Evolutionary conservation across 1,139 yeast species (phyloP), one percentile per base, ranked within the genome.

Genomic region (Hyphopichia burtonii): DNA sequence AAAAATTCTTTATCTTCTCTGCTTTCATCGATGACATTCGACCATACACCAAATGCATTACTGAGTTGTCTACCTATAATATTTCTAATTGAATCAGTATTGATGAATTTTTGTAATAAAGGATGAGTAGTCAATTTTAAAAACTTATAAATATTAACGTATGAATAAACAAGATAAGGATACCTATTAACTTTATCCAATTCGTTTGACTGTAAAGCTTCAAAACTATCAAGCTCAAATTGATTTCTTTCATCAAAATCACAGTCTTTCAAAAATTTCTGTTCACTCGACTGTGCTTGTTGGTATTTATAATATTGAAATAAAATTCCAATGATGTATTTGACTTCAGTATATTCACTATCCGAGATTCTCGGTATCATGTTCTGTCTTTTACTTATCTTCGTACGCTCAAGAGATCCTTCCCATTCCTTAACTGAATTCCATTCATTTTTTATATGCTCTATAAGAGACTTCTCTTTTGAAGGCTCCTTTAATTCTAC

Each of bases 11-110:
- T 72, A 37, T 79, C 81, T 38, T 67, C 77, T 31, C 39, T 37
- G 12, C 63, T 50, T 48, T 68, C 56, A 37, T 56, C 52, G 1
- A 59, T 54, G 3, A 61, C 51, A 3, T 59, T 53, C 36, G 85
- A 81, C 88, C 91, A 83, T 16, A 83, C 80, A 0, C 90, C 90
- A 61, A 84, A 84, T 0, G 90, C 84, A 55, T 84, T 84, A n/a
- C 86, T 84, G 31, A 83, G 74, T 47, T 82, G 86, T 32, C 75
- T 66, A 2, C 90, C 90, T 37, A 82, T 66, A 4, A 80, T 71
- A 8, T 65, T 60, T 38, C 88, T 65, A 18, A 83, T 61, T 3
- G 51, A 50, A 3, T 58, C 56, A 1, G 76, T 61, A 2, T 74
- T 66, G 14, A 82, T 61, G n/a, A 59, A 54, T 1, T 59, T 56